Evolutionary conservation across 2,329 filamentous ascomycete genomes (phyloP).

Genomic region (Laburnicola sp.): DNA sequence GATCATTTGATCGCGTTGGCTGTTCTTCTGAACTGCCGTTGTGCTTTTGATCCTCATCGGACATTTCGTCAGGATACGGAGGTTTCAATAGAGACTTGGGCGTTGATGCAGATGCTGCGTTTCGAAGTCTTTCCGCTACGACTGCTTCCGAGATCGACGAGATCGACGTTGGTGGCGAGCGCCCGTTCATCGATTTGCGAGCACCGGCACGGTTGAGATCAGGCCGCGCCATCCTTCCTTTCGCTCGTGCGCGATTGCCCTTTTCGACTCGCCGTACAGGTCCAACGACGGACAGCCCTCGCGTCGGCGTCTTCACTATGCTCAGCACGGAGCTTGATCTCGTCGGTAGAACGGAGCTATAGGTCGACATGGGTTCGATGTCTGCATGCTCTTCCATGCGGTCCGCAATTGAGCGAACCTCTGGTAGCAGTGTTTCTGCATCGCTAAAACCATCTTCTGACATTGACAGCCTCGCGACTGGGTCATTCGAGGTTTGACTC

Average conservation of each 20-base stretch:
- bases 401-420: slow-evolving; percentile 21
- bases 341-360: slow-evolving; percentile 14
- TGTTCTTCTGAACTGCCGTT: background rate
- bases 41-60: background rate
- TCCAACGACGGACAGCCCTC: slow-evolving; percentile 33
- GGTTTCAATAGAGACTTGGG: background rate
- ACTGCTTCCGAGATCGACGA: slow-evolving; percentile 6
- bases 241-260: slow-evolving; percentile 14
- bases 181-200: slow-evolving; percentile 29
- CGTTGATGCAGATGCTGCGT: background rate
- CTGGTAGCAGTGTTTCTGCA: slow-evolving; percentile 33
- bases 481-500: slow-evolving; percentile 3
- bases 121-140: background rate
- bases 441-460: slow-evolving; percentile 34
- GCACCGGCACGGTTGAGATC: slow-evolving; percentile 31
- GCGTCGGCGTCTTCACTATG: slow-evolving; percentile 35
- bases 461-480: slow-evolving; percentile 14
- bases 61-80: background rate
- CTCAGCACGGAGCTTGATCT: slow-evolving; percentile 28
- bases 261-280: slow-evolving; percentile 30
- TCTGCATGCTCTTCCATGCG: slow-evolving; percentile 26
- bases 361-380: slow-evolving; percentile 16
- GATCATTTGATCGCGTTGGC: background rate
- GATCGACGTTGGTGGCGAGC: slow-evolving; percentile 11
- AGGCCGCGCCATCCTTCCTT: slow-evolving; percentile 10